Percentiles rank a stretch among this genome's conserved stretches.
Evolutionary conservation across 2,329 filamentous ascomycete genomes (phyloP).

Genomic region (Paecilomyces dactylethromorphus): DNA sequence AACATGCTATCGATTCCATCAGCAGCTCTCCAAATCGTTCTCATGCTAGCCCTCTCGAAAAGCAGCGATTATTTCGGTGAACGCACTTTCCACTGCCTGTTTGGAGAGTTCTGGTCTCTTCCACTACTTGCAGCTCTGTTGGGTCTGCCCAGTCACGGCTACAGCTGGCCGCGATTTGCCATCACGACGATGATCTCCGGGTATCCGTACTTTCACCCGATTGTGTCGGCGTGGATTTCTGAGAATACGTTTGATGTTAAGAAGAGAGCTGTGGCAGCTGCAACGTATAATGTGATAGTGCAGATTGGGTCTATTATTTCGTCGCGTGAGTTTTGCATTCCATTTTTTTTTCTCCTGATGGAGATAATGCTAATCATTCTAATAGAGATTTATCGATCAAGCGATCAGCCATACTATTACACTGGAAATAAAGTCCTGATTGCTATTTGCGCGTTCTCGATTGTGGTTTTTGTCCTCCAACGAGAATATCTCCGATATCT

Average conservation of each 20-base stretch:
- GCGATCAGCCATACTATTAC: slow-evolving; percentile 49
- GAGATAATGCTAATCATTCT: neutral
- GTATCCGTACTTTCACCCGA: slow-evolving; percentile 51
- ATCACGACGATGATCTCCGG: slow-evolving; percentile 46
- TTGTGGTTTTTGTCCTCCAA: slow-evolving; percentile 44
- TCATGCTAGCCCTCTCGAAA: slow-evolving; percentile 24
- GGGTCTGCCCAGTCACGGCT: slow-evolving; percentile 34
- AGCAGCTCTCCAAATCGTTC: slow-evolving; percentile 41
- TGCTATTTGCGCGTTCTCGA: slow-evolving; percentile 41
- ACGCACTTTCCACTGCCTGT: slow-evolving; percentile 44
- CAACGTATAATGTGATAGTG: slow-evolving; percentile 29
- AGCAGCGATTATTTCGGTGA: slow-evolving; percentile 50
- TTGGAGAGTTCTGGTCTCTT: slow-evolving; percentile 48
- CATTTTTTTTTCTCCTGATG: neutral
- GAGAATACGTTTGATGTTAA: slow-evolving; percentile 23
- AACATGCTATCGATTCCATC: slow-evolving; percentile 25
- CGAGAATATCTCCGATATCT: slow-evolving; percentile 38
- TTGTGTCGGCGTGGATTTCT: slow-evolving; percentile 26
- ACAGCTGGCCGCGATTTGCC: slow-evolving; percentile 45
- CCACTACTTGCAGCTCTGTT: slow-evolving; percentile 46
- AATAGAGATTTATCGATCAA: slow-evolving; percentile 43
- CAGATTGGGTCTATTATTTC: slow-evolving; percentile 22
- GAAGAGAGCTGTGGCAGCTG: slow-evolving; percentile 21
- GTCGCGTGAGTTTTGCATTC: slow-evolving; percentile 15
- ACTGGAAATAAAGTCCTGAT: slow-evolving; percentile 49